Percentiles rank a stretch among this genome's conserved stretches.
phyloP scores from a whole-genome alignment of 1,284 basidiomycete genomes.

The Ustilago loliicola region DNA sequence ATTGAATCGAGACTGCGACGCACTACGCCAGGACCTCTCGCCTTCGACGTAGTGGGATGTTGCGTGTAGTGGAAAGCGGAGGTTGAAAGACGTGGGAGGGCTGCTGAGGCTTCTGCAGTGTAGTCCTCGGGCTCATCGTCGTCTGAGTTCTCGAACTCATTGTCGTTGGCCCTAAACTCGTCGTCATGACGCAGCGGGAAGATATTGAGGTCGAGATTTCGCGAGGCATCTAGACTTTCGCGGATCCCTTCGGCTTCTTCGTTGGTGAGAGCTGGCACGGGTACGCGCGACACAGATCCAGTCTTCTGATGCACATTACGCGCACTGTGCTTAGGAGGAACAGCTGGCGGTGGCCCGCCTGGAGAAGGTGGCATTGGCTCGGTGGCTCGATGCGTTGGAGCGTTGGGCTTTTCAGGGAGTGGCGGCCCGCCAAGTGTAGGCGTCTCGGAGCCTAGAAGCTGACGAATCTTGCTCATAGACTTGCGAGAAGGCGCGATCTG shows the following conservation, averaged over 20 bases:
- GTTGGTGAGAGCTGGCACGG: constrained; percentile 3
- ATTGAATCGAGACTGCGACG: constrained; percentile 49
- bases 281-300: constrained; percentile 3
- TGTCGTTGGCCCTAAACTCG: constrained; percentile 32
- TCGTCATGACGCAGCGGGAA: constrained; percentile 46
- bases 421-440: constrained; percentile 8
- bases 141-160: constrained; percentile 47
- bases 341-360: constrained; percentile 5
- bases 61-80: constrained; percentile 5
- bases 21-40: constrained; percentile 32
- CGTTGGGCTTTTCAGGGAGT: constrained; percentile 3
- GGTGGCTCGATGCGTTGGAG: neutral
- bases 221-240: constrained; percentile 10
- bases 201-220: constrained; percentile 22
- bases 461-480: constrained; percentile 41
- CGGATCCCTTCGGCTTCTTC: neutral
- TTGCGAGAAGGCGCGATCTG: constrained; percentile 20
- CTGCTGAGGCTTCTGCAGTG: neutral
- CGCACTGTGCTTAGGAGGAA: constrained; percentile 19
- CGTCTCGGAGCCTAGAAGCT: constrained; percentile 29
- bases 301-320: neutral
- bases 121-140: constrained; percentile 18
- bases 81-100: constrained; percentile 7
- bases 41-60: neutral
- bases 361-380: neutral